Evolutionary conservation across 306 rosid genomes (phyloP).

Genomic region (Pyrus communis): DNA sequence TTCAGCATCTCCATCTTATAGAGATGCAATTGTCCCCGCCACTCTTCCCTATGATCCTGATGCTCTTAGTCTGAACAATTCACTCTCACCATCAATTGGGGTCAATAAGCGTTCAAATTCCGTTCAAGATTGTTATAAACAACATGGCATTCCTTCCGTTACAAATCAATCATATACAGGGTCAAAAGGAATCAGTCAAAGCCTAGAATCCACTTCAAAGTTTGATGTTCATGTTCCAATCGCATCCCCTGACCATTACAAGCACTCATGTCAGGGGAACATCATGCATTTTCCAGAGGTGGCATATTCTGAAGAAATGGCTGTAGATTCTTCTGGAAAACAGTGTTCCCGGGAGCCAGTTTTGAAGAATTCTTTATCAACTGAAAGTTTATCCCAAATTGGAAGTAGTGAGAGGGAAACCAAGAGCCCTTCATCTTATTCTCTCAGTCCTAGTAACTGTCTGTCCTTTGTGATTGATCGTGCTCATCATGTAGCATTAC

Average conservation of each 20-base stretch:
- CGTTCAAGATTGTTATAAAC: not conserved
- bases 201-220: constrained; percentile 9
- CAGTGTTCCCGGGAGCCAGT: constrained; percentile 8
- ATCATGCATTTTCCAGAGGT: constrained; percentile 8
- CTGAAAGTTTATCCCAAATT: constrained; percentile 18
- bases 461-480: constrained; percentile 12
- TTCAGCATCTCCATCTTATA: constrained; percentile 6
- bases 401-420: constrained; percentile 13
- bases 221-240: constrained; percentile 12
- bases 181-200: constrained; percentile 8
- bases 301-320: constrained; percentile 23
- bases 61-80: constrained; percentile 12
- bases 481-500: constrained; percentile 15
- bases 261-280: not conserved
- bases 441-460: not conserved
- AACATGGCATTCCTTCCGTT: constrained; percentile 16
- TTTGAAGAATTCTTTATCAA: constrained; percentile 12
- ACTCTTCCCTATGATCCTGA: constrained; percentile 18
- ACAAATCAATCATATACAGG: constrained; percentile 16
- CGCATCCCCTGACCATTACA: not conserved
- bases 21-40: constrained; percentile 18
- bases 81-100: not conserved
- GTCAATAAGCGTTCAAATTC: constrained; percentile 15
- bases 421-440: constrained; percentile 12
- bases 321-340: constrained; percentile 8